A percentile compares a stretch with the other conserved stretches of the same genome.
Conservation (phyloP, 2,329 filamentous ascomycete species). For the Huntiella abstrusa region DNA sequence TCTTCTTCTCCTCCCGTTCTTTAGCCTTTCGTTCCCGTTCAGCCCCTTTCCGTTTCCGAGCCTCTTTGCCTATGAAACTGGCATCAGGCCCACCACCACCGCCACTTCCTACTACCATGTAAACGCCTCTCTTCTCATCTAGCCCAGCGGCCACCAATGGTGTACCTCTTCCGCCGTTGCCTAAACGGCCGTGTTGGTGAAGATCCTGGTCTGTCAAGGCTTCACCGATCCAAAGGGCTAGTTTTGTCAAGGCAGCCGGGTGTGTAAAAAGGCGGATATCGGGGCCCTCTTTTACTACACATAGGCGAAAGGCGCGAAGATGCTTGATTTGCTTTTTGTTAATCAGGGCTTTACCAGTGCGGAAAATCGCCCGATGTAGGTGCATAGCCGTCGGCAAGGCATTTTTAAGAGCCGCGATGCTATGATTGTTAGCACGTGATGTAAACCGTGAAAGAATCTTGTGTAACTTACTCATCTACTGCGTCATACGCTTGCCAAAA, state of each 20-base stretch:
- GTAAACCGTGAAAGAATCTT: constrained; percentile 17
- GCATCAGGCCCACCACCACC: constrained; percentile 63
- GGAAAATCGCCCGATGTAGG: constrained; percentile 79
- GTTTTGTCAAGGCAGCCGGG: constrained; percentile 77
- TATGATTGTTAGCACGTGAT: constrained; percentile 19
- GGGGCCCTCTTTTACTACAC: constrained; percentile 84
- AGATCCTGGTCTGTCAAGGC: constrained; percentile 79
- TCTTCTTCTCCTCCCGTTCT: constrained; percentile 39
- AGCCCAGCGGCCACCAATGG: constrained; percentile 81
- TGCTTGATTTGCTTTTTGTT: constrained; percentile 90
- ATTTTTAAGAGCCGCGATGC: constrained; percentile 56
- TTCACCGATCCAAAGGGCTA: constrained; percentile 86
- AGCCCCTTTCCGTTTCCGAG: constrained; percentile 42
- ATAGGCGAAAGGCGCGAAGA: constrained; percentile 82
- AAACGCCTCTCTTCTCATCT: constrained; percentile 72
- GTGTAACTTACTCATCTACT: constrained; percentile 40
- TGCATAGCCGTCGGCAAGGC: constrained; percentile 72
- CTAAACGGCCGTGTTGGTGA: constrained; percentile 49
- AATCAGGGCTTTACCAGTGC: constrained; percentile 76
- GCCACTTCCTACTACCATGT: constrained; percentile 82
- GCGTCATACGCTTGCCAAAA: constrained; percentile 60
- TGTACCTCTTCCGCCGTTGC: constrained; percentile 51
- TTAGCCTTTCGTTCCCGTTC: constrained; percentile 40
- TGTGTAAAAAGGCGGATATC: constrained; percentile 86
- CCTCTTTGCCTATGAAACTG: constrained; percentile 48